Conservation (phyloP, 768 basidiomycete genomes). For the Hebeloma cylindrosporum region DNA sequence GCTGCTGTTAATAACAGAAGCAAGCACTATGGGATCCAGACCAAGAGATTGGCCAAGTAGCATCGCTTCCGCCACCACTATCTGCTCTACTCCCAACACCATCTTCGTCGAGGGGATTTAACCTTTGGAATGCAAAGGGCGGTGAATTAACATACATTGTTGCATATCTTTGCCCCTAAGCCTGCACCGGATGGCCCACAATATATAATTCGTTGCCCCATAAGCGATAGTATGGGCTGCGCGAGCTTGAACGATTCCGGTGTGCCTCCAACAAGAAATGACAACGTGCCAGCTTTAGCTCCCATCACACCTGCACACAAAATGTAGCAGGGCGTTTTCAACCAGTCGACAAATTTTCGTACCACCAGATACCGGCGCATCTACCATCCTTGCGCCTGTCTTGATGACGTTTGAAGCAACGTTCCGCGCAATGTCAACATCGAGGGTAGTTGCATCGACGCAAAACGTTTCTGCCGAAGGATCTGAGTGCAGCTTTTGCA, state of each 20-base stretch:
- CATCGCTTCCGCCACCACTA: constrained; percentile 90
- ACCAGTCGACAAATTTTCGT: constrained; percentile 23
- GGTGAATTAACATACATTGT: constrained; percentile 57
- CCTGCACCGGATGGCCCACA: constrained; percentile 84
- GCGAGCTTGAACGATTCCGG: constrained; percentile 55
- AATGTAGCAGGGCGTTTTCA: background rate
- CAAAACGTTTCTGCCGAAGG: constrained; percentile 51
- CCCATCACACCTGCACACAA: constrained; percentile 67
- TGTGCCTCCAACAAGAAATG: constrained; percentile 89
- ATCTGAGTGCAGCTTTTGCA: constrained; percentile 48
- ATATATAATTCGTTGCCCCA: constrained; percentile 83
- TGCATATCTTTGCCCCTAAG: constrained; percentile 87
- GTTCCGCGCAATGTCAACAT: constrained; percentile 69
- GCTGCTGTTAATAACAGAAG: constrained; percentile 82
- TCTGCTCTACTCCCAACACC: constrained; percentile 75
- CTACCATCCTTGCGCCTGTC: constrained; percentile 75
- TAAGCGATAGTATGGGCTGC: constrained; percentile 58
- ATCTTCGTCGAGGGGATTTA: constrained; percentile 38
- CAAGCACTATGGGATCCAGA: constrained; percentile 70
- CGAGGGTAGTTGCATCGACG: constrained; percentile 91
- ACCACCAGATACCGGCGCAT: constrained; percentile 96
- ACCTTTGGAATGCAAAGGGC: constrained; percentile 13
- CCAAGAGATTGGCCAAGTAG: constrained; percentile 82
- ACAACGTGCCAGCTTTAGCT: constrained; percentile 82
- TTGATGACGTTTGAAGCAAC: constrained; percentile 55